Conservation (phyloP, 805 yeast species). For the Phaffomyces opuntiae region DNA sequence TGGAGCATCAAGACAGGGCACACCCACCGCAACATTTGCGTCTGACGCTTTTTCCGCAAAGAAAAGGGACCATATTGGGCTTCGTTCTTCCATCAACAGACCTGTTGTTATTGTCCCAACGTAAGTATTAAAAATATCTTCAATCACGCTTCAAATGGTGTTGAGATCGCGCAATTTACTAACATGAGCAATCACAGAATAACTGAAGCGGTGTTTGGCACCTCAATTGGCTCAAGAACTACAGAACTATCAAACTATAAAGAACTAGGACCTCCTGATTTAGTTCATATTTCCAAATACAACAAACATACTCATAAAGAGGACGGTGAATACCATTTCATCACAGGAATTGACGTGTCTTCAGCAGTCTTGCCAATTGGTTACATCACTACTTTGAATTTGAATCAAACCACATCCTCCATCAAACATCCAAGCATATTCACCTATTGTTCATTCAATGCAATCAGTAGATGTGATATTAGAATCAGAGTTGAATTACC, state of each 20-base stretch:
- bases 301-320: constrained; percentile 29
- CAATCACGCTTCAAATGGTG: not conserved
- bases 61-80: constrained; percentile 11
- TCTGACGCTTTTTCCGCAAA: constrained; percentile 11
- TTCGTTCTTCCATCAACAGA: constrained; percentile 6
- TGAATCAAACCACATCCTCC: constrained; percentile 16
- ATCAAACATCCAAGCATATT: constrained; percentile 24
- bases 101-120: constrained; percentile 17
- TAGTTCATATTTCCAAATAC: constrained; percentile 43
- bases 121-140: constrained; percentile 7
- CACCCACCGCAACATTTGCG: not conserved
- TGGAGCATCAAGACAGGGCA: not conserved
- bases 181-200: constrained; percentile 25
- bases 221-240: constrained; percentile 46
- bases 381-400: constrained; percentile 33
- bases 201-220: constrained; percentile 42
- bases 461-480: constrained; percentile 62
- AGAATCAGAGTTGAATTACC: constrained; percentile 59
- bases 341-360: constrained; percentile 41
- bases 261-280: constrained; percentile 73
- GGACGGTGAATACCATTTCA: constrained; percentile 42
- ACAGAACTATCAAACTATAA: constrained; percentile 29
- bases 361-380: constrained; percentile 40
- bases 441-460: constrained; percentile 66
- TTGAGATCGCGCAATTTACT: not conserved